These are phyloP conservation scores for Vicia sativa DNA, from an alignment of 306 rosid species.

Conservation along the genomic window DNA sequence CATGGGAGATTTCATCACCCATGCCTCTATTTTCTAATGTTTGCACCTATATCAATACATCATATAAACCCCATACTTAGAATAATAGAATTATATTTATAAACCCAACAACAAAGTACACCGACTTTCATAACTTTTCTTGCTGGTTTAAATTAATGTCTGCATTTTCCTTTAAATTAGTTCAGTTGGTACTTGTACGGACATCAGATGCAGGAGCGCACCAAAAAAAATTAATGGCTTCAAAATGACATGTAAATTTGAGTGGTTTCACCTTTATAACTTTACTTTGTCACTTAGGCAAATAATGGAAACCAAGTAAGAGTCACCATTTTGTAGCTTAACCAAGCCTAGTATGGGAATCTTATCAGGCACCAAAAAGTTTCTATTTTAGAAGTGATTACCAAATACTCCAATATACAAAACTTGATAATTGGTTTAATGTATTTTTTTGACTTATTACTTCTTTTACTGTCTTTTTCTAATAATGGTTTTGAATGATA, in stretches of 20 bases:
- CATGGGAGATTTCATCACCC: conserved; percentile 49
- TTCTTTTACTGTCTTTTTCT: conserved; percentile 20
- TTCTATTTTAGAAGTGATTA: conserved; percentile 22
- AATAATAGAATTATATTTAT: conserved; percentile 10
- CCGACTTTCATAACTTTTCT: conserved; percentile 23
- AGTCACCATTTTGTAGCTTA: conserved; percentile 12
- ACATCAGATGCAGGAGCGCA: too few relatives aligned
- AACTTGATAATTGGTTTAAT: too few relatives aligned
- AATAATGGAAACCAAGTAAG: conserved; percentile 30
- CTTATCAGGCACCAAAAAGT: conserved; percentile 8
- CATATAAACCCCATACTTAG: conserved; percentile 2
- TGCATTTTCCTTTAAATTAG: too few relatives aligned
- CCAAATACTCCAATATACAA: neutral
- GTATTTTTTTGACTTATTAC: neutral
- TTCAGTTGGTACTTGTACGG: too few relatives aligned
- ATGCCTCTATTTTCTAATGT: conserved; percentile 48
- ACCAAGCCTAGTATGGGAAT: conserved; percentile 25
- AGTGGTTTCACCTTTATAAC: conserved; percentile 19
- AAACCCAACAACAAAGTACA: conserved; percentile 40
- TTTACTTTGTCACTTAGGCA: conserved; percentile 25
- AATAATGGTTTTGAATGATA: conserved; percentile 17
- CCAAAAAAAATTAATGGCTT: neutral
- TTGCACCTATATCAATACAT: conserved; percentile 14
- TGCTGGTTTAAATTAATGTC: conserved; percentile 22
- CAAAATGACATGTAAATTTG: conserved; percentile 26